A percentile compares a stretch with the other conserved stretches of the same genome.
Conservation (phyloP, 2,329 filamentous ascomycete species). For the Venturiaceae sp. region DNA sequence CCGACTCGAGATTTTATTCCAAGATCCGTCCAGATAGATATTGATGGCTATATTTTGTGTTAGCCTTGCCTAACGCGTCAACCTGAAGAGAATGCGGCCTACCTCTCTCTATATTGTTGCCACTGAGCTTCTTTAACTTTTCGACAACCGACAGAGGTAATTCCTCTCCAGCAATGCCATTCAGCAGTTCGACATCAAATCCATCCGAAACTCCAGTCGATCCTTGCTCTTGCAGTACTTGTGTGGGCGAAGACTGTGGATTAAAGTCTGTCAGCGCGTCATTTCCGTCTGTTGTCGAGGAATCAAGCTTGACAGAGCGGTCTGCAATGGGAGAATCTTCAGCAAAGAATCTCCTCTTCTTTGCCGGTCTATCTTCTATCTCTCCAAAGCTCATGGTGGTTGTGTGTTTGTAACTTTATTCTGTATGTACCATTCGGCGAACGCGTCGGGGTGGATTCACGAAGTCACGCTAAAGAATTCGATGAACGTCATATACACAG, state of each 20-base stretch:
- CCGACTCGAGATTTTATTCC: slow-evolving; percentile 29
- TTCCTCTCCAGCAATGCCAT: slow-evolving; percentile 46
- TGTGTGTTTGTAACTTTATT: slow-evolving; percentile 3
- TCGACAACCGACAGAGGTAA: slow-evolving; percentile 34
- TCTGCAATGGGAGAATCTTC: slow-evolving; percentile 29
- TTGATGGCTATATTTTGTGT: slow-evolving; percentile 41
- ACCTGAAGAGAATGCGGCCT: slow-evolving; percentile 5
- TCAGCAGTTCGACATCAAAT: slow-evolving; percentile 47
- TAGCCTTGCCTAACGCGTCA: slow-evolving; percentile 11
- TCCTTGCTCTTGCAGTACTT: neutral
- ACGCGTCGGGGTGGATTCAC: neutral
- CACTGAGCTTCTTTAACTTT: slow-evolving; percentile 39
- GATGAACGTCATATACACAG: neutral
- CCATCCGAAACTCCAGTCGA: slow-evolving; percentile 16
- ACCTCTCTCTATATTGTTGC: slow-evolving; percentile 44
- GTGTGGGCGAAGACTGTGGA: slow-evolving; percentile 9
- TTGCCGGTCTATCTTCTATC: slow-evolving; percentile 43
- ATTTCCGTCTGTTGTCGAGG: slow-evolving; percentile 21
- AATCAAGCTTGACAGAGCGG: slow-evolving; percentile 17
- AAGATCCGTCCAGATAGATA: slow-evolving; percentile 55
- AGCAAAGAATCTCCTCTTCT: slow-evolving; percentile 55
- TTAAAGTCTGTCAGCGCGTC: slow-evolving; percentile 11
- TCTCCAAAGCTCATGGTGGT: slow-evolving; percentile 19
- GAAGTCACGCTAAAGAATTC: neutral
- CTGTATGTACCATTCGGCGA: neutral